Evolutionary conservation across 2,329 filamentous ascomycete species (phyloP).

Genomic region (Gnomoniopsis sp.): DNA sequence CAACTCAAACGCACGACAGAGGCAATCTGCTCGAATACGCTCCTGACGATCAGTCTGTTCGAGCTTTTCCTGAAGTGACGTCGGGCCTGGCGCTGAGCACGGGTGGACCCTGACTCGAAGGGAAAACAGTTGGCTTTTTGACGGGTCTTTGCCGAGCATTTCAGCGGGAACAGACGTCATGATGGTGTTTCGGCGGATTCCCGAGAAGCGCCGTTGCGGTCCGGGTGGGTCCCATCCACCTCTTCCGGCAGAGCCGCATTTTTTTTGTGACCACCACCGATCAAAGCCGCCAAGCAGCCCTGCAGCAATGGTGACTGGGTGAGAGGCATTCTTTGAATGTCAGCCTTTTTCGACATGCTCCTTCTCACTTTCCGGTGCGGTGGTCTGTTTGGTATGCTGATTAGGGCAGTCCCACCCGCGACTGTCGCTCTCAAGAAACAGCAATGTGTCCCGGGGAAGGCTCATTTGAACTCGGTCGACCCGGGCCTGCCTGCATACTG

Average conservation of each 20-base stretch:
- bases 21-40: background rate
- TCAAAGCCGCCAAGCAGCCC: no score
- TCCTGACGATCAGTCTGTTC: constrained; percentile 3
- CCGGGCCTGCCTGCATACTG: background rate
- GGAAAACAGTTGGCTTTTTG: background rate
- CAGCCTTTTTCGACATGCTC: background rate
- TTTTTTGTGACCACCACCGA: constrained; percentile 6
- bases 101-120: constrained; percentile 6
- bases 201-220: constrained; percentile 11
- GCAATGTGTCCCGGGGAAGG: background rate
- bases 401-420: background rate
- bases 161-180: constrained; percentile 18
- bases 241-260: constrained; percentile 16
- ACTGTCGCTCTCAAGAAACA: background rate
- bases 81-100: constrained; percentile 1
- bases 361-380: background rate
- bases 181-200: constrained; percentile 15
- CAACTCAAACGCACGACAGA: background rate
- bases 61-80: constrained; percentile 11
- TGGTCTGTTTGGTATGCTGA: background rate
- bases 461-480: background rate
- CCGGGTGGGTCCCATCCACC: constrained; percentile 6
- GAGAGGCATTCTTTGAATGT: background rate
- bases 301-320: no score
- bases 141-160: constrained; percentile 14